Conservation (phyloP, 2,329 filamentous ascomycete genomes). For the Aureobasidium mangrovei region DNA sequence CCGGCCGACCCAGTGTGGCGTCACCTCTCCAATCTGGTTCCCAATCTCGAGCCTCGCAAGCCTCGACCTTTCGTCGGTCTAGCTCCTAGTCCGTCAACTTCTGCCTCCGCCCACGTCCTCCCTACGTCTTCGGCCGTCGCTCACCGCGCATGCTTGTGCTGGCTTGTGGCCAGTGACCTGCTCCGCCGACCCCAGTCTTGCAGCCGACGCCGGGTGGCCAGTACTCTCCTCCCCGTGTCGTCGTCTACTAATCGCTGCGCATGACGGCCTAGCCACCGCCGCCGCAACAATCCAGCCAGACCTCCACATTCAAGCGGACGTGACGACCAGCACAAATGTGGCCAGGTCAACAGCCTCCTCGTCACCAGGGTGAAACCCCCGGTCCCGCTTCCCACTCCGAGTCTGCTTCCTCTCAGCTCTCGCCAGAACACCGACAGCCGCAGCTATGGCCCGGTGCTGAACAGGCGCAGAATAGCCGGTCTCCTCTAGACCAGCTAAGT, state of each 20-base stretch:
- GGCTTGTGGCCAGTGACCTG: no score
- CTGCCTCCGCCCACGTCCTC: no score
- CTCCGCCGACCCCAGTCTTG: no score
- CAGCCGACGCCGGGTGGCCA: neutral
- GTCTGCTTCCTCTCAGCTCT: neutral
- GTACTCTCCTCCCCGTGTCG: neutral
- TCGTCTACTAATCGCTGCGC: neutral
- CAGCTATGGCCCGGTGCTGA: slow-evolving; percentile 1
- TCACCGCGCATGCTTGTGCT: no score
- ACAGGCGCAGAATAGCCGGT: neutral
- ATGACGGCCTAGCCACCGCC: neutral
- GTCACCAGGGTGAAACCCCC: neutral
- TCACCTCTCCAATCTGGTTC: no score
- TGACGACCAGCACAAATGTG: neutral
- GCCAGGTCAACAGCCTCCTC: neutral
- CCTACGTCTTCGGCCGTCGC: no score
- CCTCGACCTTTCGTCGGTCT: no score
- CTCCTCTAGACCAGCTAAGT: slow-evolving; percentile 26
- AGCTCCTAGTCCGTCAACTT: no score
- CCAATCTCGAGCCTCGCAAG: no score
- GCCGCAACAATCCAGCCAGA: neutral
- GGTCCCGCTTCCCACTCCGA: neutral
- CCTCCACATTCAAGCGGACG: neutral
- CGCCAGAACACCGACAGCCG: neutral
- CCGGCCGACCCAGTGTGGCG: no score